A percentile compares a stretch with the other conserved stretches of the same genome.
phyloP scores from a whole-genome alignment of 805 yeast genomes.

The Monosporozyma aquatica region DNA sequence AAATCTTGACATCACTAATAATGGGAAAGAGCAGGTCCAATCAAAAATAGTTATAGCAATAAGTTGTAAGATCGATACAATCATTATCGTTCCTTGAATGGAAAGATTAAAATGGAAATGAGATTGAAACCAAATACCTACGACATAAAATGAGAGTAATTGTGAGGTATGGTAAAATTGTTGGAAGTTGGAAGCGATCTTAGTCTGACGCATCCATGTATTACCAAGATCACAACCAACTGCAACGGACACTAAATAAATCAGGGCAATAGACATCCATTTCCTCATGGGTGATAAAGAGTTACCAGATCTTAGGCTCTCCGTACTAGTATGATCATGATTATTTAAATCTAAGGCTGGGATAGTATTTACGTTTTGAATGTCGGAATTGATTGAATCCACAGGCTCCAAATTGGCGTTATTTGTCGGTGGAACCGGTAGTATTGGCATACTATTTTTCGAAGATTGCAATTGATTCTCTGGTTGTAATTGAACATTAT shows the following conservation, averaged over 20 bases:
- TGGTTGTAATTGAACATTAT: no score
- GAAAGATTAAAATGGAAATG: background rate
- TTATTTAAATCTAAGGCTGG: background rate
- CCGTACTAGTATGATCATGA: background rate
- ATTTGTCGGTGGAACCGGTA: background rate
- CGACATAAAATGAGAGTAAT: background rate
- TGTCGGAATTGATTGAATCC: background rate
- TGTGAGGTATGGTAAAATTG: constrained; percentile 1
- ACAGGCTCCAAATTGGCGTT: background rate
- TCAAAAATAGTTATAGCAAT: background rate
- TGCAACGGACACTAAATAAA: background rate
- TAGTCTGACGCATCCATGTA: background rate
- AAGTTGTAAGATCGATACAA: background rate
- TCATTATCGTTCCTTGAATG: background rate
- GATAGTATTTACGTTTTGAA: background rate
- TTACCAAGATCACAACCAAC: constrained; percentile 1
- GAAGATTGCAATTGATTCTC: no score
- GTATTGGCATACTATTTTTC: no score
- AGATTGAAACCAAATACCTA: background rate
- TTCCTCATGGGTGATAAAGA: background rate
- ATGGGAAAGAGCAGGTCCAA: background rate
- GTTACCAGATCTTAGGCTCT: background rate
- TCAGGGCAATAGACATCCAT: background rate
- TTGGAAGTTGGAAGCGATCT: background rate
- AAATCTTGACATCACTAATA: background rate